Conservation (phyloP, 2,329 filamentous ascomycete species). For the Claviceps africana region DNA sequence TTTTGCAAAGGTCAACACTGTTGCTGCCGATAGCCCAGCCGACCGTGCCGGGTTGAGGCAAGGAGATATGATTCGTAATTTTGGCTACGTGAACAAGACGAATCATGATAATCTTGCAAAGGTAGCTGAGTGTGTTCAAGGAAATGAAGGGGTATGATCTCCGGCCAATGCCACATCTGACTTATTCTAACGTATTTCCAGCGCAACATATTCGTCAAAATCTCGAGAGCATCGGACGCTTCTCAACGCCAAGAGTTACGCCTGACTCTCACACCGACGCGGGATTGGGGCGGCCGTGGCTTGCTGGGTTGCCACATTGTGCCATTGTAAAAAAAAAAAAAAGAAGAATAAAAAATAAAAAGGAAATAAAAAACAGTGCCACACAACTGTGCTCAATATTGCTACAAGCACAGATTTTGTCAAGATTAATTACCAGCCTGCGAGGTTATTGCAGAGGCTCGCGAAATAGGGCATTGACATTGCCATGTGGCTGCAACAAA, state of each 20-base stretch:
- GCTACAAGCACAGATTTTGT: not conserved
- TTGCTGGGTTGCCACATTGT: conserved; percentile 83
- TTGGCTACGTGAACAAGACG: conserved; percentile 68
- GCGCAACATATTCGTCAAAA: conserved; percentile 57
- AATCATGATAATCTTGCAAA: conserved; percentile 80
- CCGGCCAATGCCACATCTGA: not conserved
- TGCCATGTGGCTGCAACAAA: not conserved
- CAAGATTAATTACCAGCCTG: not conserved
- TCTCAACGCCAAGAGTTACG: conserved; percentile 42
- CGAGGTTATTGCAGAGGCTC: not conserved
- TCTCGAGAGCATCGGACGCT: conserved; percentile 34
- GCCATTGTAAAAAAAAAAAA: conserved; percentile 39
- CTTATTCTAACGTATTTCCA: conserved; percentile 24
- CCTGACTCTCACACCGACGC: conserved; percentile 59
- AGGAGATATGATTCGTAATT: conserved; percentile 70
- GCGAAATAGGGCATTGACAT: not conserved
- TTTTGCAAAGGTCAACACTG: conserved; percentile 83
- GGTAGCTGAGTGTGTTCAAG: conserved; percentile 79
- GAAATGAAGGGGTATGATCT: conserved; percentile 69
- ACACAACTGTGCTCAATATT: not conserved
- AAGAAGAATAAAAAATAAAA: not conserved
- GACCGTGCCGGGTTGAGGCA: conserved; percentile 64
- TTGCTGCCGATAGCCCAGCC: conserved; percentile 67
- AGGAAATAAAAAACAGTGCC: too few species aligned
- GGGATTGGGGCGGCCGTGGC: conserved; percentile 81